A percentile compares a stretch with the other conserved stretches of the same genome.
Conservation (phyloP, 1,284 basidiomycete genomes). For the Taiwanofungus camphoratus region DNA sequence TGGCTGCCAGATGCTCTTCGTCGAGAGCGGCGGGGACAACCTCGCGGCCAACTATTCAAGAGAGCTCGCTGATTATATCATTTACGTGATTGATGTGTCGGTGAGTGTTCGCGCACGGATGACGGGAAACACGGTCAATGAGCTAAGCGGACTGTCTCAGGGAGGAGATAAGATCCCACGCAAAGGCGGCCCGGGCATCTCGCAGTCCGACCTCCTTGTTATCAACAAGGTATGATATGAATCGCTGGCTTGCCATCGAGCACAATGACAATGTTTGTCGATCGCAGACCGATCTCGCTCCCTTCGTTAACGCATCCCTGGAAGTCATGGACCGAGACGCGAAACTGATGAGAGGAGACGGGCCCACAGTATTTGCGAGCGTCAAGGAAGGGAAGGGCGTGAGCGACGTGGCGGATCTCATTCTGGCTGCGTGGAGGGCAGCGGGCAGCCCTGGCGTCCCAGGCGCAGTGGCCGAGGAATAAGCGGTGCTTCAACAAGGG, state of each 20-base stretch:
- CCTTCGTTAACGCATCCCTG: conserved; percentile 88
- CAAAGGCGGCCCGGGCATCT: conserved; percentile 96
- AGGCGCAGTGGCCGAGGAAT: conserved; percentile 40
- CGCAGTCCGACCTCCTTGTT: conserved; percentile 90
- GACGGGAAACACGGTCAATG: neutral
- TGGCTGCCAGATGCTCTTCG: conserved; percentile 80
- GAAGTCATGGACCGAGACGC: conserved; percentile 95
- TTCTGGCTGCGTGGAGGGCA: conserved; percentile 82
- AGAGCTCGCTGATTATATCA: conserved; percentile 96
- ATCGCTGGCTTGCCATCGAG: too few species aligned
- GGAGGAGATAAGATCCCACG: conserved; percentile 98
- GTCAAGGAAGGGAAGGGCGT: conserved; percentile 80
- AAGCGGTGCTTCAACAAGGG: too few species aligned
- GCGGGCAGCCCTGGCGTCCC: conserved; percentile 65
- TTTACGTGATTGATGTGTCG: conserved; percentile 86
- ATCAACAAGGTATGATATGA: conserved; percentile 78
- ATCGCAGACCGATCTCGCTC: conserved; percentile 82
- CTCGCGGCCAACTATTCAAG: conserved; percentile 93
- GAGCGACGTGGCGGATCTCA: conserved; percentile 76
- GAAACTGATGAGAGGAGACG: conserved; percentile 88
- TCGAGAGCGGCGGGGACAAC: conserved; percentile 96
- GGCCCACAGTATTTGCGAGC: conserved; percentile 90
- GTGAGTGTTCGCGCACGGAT: conserved; percentile 31
- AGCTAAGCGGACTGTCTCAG: conserved; percentile 25
- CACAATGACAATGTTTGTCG: neutral